Evolutionary conservation across 2,329 filamentous ascomycete genomes (phyloP).

Genomic region (Xylariaceae sp.): DNA sequence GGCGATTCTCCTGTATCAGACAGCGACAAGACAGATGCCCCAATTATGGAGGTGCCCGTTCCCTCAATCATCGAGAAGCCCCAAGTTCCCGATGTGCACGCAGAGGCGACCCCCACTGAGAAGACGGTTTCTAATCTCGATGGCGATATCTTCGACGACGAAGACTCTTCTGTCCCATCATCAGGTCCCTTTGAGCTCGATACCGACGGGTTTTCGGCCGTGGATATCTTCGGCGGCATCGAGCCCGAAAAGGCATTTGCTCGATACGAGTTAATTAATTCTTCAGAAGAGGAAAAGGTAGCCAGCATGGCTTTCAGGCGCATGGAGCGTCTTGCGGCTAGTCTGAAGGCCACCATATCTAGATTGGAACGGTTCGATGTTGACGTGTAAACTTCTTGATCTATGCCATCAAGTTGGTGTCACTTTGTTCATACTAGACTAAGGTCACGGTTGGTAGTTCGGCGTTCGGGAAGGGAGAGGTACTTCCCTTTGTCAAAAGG

Average conservation of each 20-base stretch:
- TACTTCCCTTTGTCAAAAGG: neutral
- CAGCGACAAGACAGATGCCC: conserved; percentile 64
- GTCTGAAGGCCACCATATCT: conserved; percentile 45
- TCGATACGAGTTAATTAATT: conserved; percentile 69
- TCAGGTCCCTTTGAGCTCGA: conserved; percentile 49
- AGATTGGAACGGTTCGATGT: conserved; percentile 47
- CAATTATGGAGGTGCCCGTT: conserved; percentile 57
- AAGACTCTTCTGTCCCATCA: conserved; percentile 37
- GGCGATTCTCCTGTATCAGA: conserved; percentile 52
- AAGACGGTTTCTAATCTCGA: conserved; percentile 47
- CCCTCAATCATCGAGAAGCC: conserved; percentile 40
- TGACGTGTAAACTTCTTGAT: conserved; percentile 35
- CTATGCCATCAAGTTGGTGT: neutral
- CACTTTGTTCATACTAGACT: neutral
- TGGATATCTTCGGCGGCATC: conserved; percentile 60
- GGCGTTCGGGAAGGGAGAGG: conserved; percentile 15
- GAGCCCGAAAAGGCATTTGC: conserved; percentile 68
- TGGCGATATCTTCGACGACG: conserved; percentile 67
- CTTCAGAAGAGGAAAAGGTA: conserved; percentile 55
- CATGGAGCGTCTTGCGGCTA: conserved; percentile 56
- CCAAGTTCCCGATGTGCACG: conserved; percentile 40
- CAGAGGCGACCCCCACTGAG: conserved; percentile 36
- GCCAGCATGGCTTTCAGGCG: conserved; percentile 55
- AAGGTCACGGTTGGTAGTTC: neutral
- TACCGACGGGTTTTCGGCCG: conserved; percentile 48